Evolutionary conservation across 2,329 filamentous ascomycete species (phyloP), one percentile per base, ranked within the genome.

Genomic region (Aureobasidium mangrovei): DNA sequence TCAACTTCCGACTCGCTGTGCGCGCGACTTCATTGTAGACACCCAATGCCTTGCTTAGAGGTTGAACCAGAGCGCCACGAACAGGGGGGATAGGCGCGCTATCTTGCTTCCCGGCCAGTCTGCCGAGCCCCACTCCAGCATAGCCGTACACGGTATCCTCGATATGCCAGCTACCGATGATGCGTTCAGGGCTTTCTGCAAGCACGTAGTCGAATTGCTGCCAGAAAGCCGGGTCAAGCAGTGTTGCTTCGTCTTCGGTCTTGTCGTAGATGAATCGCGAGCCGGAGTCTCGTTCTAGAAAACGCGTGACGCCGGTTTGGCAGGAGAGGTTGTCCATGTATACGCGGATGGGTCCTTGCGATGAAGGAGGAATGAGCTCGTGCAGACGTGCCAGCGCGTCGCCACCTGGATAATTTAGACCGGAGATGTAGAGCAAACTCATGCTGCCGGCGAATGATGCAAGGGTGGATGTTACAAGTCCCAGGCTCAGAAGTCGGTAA

Each of bases 401-500:
- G 26, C 88, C 93, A 45, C 93, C 93, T 1, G 93, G 93, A 65
- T 98, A 98, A 71, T 96, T 98, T 55, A 94, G 81, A 10, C 87
- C 85, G 0, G 90, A 95, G 57, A 94, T 73, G 29, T 85, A 77
- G 2, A 96, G 81, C 71, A 95, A 81, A 32, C 72, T 77, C 3
- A 76, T 74, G 55, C 85, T 88, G 35, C 80, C 73, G 4, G 74
- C 70, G 57, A 87, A 80, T 1, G 82, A 80, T 3, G 72, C 68
- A 1, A 84, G 57, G 0, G 87, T 74, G 0, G 86, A 89, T 1
- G 74, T 66, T 3, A 80, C 66, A 2, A 94, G 65, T 0, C 69
- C 63, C 2, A 81, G 58, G 2, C 81, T 80, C 7, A 82, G 68
- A 1, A 84, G 45, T 4, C 71, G 65, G 64, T 84, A 83, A 33